These are phyloP conservation scores for Aureobasidium sp. DNA, from an alignment of 2,329 filamentous ascomycete genomes.

Conservation along the genomic window DNA sequence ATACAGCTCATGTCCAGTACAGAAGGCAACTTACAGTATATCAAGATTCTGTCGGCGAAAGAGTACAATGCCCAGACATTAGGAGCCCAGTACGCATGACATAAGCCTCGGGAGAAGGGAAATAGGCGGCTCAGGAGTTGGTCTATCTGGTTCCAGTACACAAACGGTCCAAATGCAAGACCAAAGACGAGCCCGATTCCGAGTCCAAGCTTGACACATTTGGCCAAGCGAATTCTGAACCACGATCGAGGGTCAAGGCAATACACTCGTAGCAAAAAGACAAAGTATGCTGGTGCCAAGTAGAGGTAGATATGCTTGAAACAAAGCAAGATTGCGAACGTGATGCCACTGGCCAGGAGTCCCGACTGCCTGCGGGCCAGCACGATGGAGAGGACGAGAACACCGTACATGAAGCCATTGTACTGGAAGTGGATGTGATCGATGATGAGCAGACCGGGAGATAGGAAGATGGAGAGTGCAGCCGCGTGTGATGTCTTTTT, in stretches of 20 bases:
- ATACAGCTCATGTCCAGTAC: not conserved
- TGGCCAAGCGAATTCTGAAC: slow-evolving; percentile 63
- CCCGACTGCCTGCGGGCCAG: slow-evolving; percentile 68
- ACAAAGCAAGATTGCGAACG: slow-evolving; percentile 80
- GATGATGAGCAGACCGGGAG: slow-evolving; percentile 89
- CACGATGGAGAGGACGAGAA: slow-evolving; percentile 79
- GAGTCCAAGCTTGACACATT: slow-evolving; percentile 73
- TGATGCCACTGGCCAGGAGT: slow-evolving; percentile 66
- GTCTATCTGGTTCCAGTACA: slow-evolving; percentile 67
- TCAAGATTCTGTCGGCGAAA: slow-evolving; percentile 74
- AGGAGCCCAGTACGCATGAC: slow-evolving; percentile 97
- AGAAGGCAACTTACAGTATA: slow-evolving; percentile 53
- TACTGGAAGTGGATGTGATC: slow-evolving; percentile 99
- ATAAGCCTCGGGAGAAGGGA: slow-evolving; percentile 86
- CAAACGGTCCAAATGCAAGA: slow-evolving; percentile 85
- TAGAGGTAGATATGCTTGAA: slow-evolving; percentile 99
- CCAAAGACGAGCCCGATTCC: slow-evolving; percentile 65
- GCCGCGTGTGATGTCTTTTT: slow-evolving; percentile 75
- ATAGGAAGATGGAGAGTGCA: slow-evolving; percentile 81
- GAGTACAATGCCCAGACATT: slow-evolving; percentile 98
- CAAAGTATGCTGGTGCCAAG: slow-evolving; percentile 89
- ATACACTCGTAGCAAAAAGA: slow-evolving; percentile 82
- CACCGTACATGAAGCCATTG: slow-evolving; percentile 91
- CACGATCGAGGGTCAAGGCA: slow-evolving; percentile 72
- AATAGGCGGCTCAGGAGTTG: slow-evolving; percentile 82